Base-by-base conservation (phyloP, 768 basidiomycete genomes). In the Amanita subjunquillea region DNA sequence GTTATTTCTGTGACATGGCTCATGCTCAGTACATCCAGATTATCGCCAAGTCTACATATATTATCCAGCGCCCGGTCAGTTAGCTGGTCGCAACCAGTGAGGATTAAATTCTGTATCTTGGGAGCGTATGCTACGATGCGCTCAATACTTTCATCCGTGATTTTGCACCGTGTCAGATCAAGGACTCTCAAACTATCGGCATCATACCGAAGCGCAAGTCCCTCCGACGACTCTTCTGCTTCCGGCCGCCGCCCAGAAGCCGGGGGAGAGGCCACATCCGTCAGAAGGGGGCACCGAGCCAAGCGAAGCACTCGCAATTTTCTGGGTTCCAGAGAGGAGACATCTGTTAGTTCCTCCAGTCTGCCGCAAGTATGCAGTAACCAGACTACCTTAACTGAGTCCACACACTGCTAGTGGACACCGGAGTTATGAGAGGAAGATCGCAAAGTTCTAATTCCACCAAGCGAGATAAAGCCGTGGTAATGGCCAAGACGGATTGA, bases 1-100 rank as follows among this genome's bases (percentile, higher is more conserved):
- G 92, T 95, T 60, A 96, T 83, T 44, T 75, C 84, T 51, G 72
- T 69, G 55, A 90, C 80, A 63, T 92, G 90, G 4, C 87, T 87
- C 39, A 96, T 71, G 63, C 87, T 82, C 15, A 97, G 68, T 56
- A 83, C 79, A 59, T 91, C 88, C 53, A 97, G 68, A 60, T 87
- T 74, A 59, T 80, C 80, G 12, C 87, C 83, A 27, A 96, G 75
- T 64, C 71, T 74, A 59, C 78, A 79, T 34, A 96, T 78, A 59
- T 76, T 80, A 55, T 77, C 75, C 51, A 94, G 65, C 0, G 82
- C 74, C 54, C 67, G 71, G 68, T 94, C 85, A 13, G 89, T 91
- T 60, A 97, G 72, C 54, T 72, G 62, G 30, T 73, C 66, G 67
- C 93, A 97, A 36, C 90, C 87, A 15, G 89, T 82, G 47, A 96